Base-by-base conservation (phyloP, 2,329 filamentous ascomycete genomes). In the Xylaria sp. region DNA sequence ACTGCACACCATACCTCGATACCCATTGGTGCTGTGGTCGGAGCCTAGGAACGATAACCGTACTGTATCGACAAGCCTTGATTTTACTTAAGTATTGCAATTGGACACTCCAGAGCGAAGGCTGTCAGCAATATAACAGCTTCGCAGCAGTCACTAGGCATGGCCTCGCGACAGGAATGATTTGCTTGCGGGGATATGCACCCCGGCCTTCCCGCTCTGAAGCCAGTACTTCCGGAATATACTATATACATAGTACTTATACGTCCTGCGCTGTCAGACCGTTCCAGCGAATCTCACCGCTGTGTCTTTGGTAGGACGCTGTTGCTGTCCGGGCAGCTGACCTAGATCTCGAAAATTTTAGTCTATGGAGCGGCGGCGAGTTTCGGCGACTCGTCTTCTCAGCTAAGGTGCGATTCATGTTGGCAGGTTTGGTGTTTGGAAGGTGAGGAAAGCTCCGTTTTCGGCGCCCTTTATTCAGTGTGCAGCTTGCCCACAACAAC, bases 351-450 rank as follows among this genome's bases (percentile, higher is more conserved):
- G 10, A 17, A 33, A 57, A 49, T 31, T 44, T 36, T 20, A 15
- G 49, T 31, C 58, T n/a, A 36, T 20, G 44, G 17, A 36, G 58
- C 59, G 57, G 61, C 59, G 46, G 61, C 65, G 63, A 69, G 20
- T 44, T 59, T 61, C 66, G 63, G 66, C 36, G 49, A 59, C 51
- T 58, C 40, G 31, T 31, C 49, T 62, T 28, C 53, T 56, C 51
- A 42, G 51, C 61, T 49, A 42, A 40, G 57, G 53, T 63, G 42
- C 59, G 59, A 68, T 59, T 68, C 66, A 66, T 64, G 62, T 44
- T 48, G 40, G 33, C 33, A 40, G 13, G 44, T 33, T 51, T 38
- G 62, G 42, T 20, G 26, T n/a, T 20, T 38, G 59, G 59, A 17
- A 38, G 53, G 53, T 26, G 46, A 60, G 26, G 44, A 26, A 11